Base-by-base conservation (phyloP, 345 rosid genomes). In the Salix suchowensis region DNA sequence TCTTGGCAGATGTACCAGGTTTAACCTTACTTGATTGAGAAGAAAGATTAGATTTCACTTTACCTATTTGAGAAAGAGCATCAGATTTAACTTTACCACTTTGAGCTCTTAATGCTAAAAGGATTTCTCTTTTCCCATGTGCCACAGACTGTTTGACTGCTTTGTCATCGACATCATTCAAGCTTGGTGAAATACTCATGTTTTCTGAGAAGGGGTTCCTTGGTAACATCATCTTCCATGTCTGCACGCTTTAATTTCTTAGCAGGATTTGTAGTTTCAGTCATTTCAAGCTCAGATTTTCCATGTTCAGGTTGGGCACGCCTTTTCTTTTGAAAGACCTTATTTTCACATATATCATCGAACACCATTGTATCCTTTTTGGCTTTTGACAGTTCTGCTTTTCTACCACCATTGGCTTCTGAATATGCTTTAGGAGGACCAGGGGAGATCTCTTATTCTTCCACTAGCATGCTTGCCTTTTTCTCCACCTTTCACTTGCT, bases 201-300 rank as follows among this genome's bases (percentile, higher is more conserved):
- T 67, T 75, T 76, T 82, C 87, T 21, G 67, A 71, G 62, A 60
- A 60, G 70, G 24, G 83, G 70, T 64, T 67, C 77, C 81, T 68
- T 84, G 55, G 77, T 15, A 70, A 68, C 77, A 76, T 69, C 79
- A 73, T 71, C 86, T 65, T 82, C 84, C 42, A 6, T 74, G 67
- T 82, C 89, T 65, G 80, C 81, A 84, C 40, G 55, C 84, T 84
- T 90, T 42, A 83, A 73, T 85, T 83, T 90, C 77, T 90, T 94
- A 74, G 84, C 78, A 74, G 86, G 84, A 77, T 67, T 82, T 61
- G 75, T 73, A 80, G 70, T 77, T 77, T 85, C 92, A 78, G 71
- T 75, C 23, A 62, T 30, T 78, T 76, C 86, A 67, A 67, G 61
- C 72, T 81, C 83, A 79, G 85, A 78, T 67, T 83, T 88, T 81